Base-by-base conservation (phyloP, 163 green algal species). In the Chloromonas sp. region DNA sequence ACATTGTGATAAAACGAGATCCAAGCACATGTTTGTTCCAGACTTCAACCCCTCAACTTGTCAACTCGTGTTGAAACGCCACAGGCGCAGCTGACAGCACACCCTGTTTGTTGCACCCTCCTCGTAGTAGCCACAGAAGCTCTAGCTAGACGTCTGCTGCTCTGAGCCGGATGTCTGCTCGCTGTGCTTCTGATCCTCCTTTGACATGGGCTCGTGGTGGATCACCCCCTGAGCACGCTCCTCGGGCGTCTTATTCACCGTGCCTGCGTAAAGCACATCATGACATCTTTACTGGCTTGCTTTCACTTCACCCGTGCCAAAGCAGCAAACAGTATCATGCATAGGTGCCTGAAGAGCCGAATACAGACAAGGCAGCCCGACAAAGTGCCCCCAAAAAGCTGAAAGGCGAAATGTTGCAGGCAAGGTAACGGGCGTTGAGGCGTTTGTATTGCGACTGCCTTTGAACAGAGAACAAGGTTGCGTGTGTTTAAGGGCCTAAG, bases 231-330 rank as follows among this genome's bases (percentile, higher is more conserved):
- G 1, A 1, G 1, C 59, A n/a, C 79, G 79, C 79, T 82, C 79
- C 58, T 82, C 79, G 8, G 79, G 59, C 3, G 59, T 82, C 60
- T 82, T 82, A 60, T 82, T 82, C 79, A 82, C 79, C 2, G 79
- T 82, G 59, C 79, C 79, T 82, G 79, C 78, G 61, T 61, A 61
- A 11, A 81, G 57, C 2, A 61, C 77, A 81, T 61, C 15, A 60
- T 13, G 11, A 15, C 11, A n/a, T 80, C 36, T 59, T 36, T 36
- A 36, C 36, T 36, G 36, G 36, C 36, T 36, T 36, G 36, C 36
- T 36, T 36, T 36, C 36, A 36, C 36, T 36, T 36, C 36, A 36
- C 36, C 36, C 36, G 36, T 36, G 36, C 36, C 36, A 36, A 36
- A 36, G 36, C 36, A 36, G 36, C 36, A 36, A 36, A 15, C 74